phyloP scores from a whole-genome alignment of 108 stramenopile species.

The Cyclotella cryptica region DNA sequence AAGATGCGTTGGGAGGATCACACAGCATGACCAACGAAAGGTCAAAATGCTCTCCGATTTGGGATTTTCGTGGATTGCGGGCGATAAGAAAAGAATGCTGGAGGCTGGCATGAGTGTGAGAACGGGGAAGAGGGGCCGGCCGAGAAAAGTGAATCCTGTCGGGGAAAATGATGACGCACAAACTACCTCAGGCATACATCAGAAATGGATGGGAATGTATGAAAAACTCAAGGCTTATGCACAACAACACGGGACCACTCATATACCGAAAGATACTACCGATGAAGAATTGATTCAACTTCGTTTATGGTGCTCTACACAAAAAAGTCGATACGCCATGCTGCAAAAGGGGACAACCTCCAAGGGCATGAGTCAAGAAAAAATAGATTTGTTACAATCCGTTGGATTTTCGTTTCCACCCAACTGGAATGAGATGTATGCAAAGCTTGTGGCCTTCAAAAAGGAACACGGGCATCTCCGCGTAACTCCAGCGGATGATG shows the following conservation, averaged over 20 bases:
- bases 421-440: slow-evolving; percentile 48
- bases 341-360: slow-evolving; percentile 13
- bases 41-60: slow-evolving; percentile 25
- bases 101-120: neutral
- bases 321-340: slow-evolving; percentile 37
- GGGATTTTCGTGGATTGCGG: slow-evolving; percentile 49
- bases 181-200: slow-evolving; percentile 18
- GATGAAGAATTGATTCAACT: slow-evolving; percentile 23
- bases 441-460: slow-evolving; percentile 38
- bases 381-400: slow-evolving; percentile 40
- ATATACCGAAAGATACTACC: slow-evolving; percentile 26
- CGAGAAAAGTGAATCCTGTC: slow-evolving; percentile 11
- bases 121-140: slow-evolving; percentile 20
- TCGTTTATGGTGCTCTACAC: slow-evolving; percentile 28
- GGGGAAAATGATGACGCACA: slow-evolving; percentile 9
- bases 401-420: slow-evolving; percentile 44
- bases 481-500: slow-evolving; percentile 23
- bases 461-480: slow-evolving; percentile 16
- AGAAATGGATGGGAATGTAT: slow-evolving; percentile 43
- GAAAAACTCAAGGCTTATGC: slow-evolving; percentile 39
- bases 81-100: neutral
- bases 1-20: slow-evolving; percentile 32
- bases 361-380: slow-evolving; percentile 51
- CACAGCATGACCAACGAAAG: slow-evolving; percentile 46
- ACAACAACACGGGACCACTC: slow-evolving; percentile 24